Evolutionary conservation across 2,329 filamentous ascomycete species (phyloP), one percentile per base, ranked within the genome.

Genomic region (Talaromyces sp.): DNA sequence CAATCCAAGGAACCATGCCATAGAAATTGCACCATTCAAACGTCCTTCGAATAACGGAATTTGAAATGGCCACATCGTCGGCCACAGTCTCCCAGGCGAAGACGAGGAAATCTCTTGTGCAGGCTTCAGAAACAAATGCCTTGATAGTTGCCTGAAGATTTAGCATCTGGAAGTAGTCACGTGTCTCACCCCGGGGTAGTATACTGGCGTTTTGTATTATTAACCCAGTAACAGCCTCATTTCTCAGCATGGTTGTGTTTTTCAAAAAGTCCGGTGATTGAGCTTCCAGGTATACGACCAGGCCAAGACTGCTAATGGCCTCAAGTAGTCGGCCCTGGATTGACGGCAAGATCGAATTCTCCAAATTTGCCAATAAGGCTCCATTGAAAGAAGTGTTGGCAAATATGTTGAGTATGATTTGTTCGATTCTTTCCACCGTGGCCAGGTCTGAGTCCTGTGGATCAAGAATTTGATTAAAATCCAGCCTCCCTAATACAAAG

Each of bases 21-120:
- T 79, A 77, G 57, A 77, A 80, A 22, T 71, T 71, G 56, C 74
- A 77, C 77, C 77, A 80, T 27, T 73, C 69, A 41, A 74, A 70
- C 27, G 72, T 75, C 41, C 77, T 64, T 52, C 73, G 73, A 14
- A 76, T 58, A 8, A 78, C 70, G 0, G 76, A 74, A 57, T 78
- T 76, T 2, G 71, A 66, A 13, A 75, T 30, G 3, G 58, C 35
- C 4, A 69, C 70, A 30, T 69, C 56, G 48, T 79, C 66, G 29
- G 77, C 70, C 10, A 78, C 54, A 0, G 74, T 77, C 48, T 80
- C 77, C 76, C 77, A 80, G 5, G 71, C 69, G 49, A 78, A 65
- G 1, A 78, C 70, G 0, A 68, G 65, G 42, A 76, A 76, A n/a
- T 74, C 69, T 52, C 74, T 63, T 41, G 75, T 62, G 44, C 74